A percentile compares a stretch with the other conserved stretches of the same genome.
These are phyloP conservation scores for Fusarium keratoplasticum DNA, from an alignment of 2,329 filamentous ascomycete genomes.

Conservation along the genomic window DNA sequence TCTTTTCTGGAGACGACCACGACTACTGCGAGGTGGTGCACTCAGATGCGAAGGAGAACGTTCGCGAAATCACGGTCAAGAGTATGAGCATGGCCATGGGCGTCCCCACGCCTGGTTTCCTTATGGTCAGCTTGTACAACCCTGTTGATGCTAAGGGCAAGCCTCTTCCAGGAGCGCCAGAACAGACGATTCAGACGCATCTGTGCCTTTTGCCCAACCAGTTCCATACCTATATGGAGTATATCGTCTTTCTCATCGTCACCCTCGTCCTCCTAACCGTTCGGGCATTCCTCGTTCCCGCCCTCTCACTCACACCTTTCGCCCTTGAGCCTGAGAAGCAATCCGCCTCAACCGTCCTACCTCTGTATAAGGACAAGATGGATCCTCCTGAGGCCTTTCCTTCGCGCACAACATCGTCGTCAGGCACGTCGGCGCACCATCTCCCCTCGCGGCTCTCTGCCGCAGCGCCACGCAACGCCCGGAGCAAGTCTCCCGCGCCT, in stretches of 20 bases:
- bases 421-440: constrained; percentile 41
- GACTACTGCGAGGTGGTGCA: constrained; percentile 96
- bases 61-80: constrained; percentile 93
- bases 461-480: constrained; percentile 31
- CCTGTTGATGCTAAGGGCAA: constrained; percentile 75
- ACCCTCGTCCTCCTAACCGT: constrained; percentile 62
- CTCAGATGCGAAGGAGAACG: constrained; percentile 71
- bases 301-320: constrained; percentile 65
- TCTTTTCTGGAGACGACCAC: constrained; percentile 97
- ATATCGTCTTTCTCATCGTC: constrained; percentile 72
- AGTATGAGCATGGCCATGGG: constrained; percentile 97
- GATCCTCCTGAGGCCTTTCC: constrained; percentile 53
- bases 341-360: constrained; percentile 45
- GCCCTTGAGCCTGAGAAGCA: constrained; percentile 58
- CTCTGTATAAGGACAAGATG: constrained; percentile 65
- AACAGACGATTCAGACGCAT: constrained; percentile 82
- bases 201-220: constrained; percentile 93
- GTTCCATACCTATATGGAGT: constrained; percentile 83
- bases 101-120: constrained; percentile 85
- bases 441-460: constrained; percentile 39
- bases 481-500: constrained; percentile 35
- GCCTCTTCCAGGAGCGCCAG: constrained; percentile 56
- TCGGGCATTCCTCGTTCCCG: constrained; percentile 68
- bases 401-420: constrained; percentile 33
- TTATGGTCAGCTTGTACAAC: constrained; percentile 92